phyloP scores from a whole-genome alignment of 1,284 basidiomycete genomes.

The Cutaneotrichosporon sp. region DNA sequence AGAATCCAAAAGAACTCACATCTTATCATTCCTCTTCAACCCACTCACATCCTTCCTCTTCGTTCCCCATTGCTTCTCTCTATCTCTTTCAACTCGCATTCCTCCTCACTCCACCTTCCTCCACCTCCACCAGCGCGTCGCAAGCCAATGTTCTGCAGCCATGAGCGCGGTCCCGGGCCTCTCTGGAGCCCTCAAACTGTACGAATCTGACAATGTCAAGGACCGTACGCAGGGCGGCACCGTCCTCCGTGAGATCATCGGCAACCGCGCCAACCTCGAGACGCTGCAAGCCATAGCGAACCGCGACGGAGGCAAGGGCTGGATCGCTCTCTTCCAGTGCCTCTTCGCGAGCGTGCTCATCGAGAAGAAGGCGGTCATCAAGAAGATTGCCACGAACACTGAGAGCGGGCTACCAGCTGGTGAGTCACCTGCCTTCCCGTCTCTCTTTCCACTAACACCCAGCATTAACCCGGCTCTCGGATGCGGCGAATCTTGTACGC shows the following conservation, averaged over 20 bases:
- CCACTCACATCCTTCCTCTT: background rate
- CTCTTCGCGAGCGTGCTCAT: constrained; percentile 65
- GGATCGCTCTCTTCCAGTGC: constrained; percentile 71
- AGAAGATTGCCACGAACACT: constrained; percentile 53
- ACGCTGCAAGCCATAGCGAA: constrained; percentile 48
- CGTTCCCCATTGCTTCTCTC: background rate
- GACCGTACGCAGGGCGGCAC: constrained; percentile 68
- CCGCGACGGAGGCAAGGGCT: constrained; percentile 58
- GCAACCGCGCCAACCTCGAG: constrained; percentile 60
- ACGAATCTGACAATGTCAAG: constrained; percentile 67
- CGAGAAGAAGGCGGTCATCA: constrained; percentile 60
- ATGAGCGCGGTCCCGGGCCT: constrained; percentile 38
- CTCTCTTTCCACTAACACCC: constrained; percentile 4
- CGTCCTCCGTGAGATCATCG: constrained; percentile 63
- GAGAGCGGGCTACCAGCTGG: constrained; percentile 22
- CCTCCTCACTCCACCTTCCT: background rate
- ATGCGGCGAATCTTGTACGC: constrained; percentile 37
- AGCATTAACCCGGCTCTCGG: constrained; percentile 13
- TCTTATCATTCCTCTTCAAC: background rate
- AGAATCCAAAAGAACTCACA: background rate
- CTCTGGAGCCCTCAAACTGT: constrained; percentile 57
- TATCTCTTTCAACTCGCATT: background rate
- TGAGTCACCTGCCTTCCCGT: constrained; percentile 18
- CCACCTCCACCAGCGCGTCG: constrained; percentile 3
- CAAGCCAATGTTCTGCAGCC: constrained; percentile 10